phyloP scores from a whole-genome alignment of 2,329 filamentous ascomycete species.

The Torrubiella hemipterigena region DNA sequence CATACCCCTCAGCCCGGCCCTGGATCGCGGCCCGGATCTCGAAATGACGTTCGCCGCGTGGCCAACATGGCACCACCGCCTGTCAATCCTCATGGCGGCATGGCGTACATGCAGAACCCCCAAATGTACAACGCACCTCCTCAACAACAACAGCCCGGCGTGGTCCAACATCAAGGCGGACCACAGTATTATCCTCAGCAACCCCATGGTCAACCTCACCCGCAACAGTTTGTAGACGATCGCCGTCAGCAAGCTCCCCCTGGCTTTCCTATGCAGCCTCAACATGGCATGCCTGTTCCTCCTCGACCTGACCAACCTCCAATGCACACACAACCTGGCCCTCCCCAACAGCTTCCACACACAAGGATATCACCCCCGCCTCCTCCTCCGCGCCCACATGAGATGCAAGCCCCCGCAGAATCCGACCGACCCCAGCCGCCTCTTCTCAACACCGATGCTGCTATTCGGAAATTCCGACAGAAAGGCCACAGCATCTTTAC shows the following conservation, averaged over 20 bases:
- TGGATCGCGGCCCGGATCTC: slow-evolving; percentile 56
- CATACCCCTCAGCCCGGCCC: slow-evolving; percentile 72
- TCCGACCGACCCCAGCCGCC: slow-evolving; percentile 32
- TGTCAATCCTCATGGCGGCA: slow-evolving; percentile 47
- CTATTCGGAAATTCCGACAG: slow-evolving; percentile 54
- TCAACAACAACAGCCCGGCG: slow-evolving; percentile 12
- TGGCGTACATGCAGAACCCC: slow-evolving; percentile 75
- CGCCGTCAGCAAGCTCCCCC: slow-evolving; percentile 64
- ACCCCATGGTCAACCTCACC: slow-evolving; percentile 30
- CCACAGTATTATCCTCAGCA: slow-evolving; percentile 22
- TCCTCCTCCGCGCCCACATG: slow-evolving; percentile 37
- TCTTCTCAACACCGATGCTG: slow-evolving; percentile 36
- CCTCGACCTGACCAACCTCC: slow-evolving; percentile 32
- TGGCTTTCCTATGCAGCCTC: slow-evolving; percentile 47
- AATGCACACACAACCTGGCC: slow-evolving; percentile 44
- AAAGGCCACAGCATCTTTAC: slow-evolving; percentile 94
- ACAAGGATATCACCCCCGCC: no score
- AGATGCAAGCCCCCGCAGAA: slow-evolving; percentile 37
- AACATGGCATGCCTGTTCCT: no score
- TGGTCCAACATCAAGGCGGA: slow-evolving; percentile 14
- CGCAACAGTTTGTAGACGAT: slow-evolving; percentile 66
- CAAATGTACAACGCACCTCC: slow-evolving; percentile 63
- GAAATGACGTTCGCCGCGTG: slow-evolving; percentile 65
- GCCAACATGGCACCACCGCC: slow-evolving; percentile 61
- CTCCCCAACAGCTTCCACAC: slow-evolving; percentile 48